Evolutionary conservation across 2,329 filamentous ascomycete species (phyloP).

Genomic region (Alternaria consortialis): DNA sequence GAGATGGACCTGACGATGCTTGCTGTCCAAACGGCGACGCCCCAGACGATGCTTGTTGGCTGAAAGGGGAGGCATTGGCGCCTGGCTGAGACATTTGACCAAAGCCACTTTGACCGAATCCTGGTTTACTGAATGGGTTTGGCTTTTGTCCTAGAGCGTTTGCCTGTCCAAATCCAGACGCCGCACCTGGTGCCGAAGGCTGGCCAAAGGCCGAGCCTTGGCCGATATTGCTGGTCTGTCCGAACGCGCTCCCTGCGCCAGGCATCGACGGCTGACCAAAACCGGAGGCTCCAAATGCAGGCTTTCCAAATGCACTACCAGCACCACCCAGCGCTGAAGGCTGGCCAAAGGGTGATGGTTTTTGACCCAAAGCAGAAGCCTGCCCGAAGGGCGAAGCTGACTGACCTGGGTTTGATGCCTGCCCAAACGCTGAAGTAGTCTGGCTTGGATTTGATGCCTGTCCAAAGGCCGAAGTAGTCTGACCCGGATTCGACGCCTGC

Average conservation of each 20-base stretch:
- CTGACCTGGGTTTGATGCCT: constrained; percentile 40
- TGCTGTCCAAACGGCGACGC: constrained; percentile 41
- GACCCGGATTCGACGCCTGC: constrained; percentile 4
- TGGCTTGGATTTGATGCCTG: constrained; percentile 42
- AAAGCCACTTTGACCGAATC: constrained; percentile 51
- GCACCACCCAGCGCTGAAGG: constrained; percentile 37
- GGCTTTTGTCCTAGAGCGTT: constrained; percentile 35
- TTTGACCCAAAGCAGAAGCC: constrained; percentile 39
- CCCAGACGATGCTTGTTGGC: constrained; percentile 42
- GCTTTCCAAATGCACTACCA: constrained; percentile 52
- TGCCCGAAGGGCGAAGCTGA: constrained; percentile 51
- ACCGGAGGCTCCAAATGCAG: constrained; percentile 34
- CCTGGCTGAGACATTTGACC: constrained; percentile 55
- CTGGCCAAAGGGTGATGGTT: constrained; percentile 44
- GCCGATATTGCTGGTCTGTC: constrained; percentile 25
- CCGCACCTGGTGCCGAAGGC: constrained; percentile 38
- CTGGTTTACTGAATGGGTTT: constrained; percentile 55
- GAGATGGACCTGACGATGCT: constrained; percentile 29
- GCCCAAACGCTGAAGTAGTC: constrained; percentile 48
- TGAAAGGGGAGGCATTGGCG: constrained; percentile 42
- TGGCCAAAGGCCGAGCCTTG: constrained; percentile 47
- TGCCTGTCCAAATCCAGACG: constrained; percentile 46
- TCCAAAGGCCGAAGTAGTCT: constrained; percentile 50
- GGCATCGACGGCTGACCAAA: constrained; percentile 55
- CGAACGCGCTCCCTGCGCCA: constrained; percentile 33